Conservation (phyloP, 768 basidiomycete species). For the Obba rivulosa region DNA sequence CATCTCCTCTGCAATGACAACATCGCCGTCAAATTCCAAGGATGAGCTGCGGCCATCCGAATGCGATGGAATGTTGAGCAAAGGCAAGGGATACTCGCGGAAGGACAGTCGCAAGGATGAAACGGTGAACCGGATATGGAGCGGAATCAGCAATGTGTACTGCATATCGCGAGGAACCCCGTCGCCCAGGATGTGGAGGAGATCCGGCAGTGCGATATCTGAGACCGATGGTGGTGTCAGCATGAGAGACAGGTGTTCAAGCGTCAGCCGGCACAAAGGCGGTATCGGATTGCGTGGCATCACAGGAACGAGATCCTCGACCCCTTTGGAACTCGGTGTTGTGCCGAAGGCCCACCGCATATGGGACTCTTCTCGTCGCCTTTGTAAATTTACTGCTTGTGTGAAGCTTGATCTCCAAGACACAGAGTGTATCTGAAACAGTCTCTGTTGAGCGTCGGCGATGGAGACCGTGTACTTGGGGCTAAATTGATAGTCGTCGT, state of each 20-base stretch:
- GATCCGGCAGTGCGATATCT: conserved; percentile 47
- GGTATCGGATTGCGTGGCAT: conserved; percentile 33
- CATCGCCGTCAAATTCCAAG: conserved; percentile 66
- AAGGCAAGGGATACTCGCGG: conserved; percentile 85
- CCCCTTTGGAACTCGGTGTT: conserved; percentile 11
- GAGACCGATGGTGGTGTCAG: conserved; percentile 63
- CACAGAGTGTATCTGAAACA: conserved; percentile 64
- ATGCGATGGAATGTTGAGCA: conserved; percentile 65
- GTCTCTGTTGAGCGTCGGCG: conserved; percentile 63
- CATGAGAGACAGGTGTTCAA: conserved; percentile 54
- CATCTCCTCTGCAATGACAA: conserved; percentile 87
- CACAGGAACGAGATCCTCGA: conserved; percentile 39
- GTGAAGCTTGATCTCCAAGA: conserved; percentile 51
- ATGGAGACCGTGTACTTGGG: conserved; percentile 62
- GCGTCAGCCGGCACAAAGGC: conserved; percentile 65
- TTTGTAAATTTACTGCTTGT: conserved; percentile 40
- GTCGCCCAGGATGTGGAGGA: conserved; percentile 59
- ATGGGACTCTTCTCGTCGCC: conserved; percentile 10
- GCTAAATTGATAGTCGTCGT: conserved; percentile 58
- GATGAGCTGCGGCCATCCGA: conserved; percentile 33
- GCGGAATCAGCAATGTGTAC: conserved; percentile 77
- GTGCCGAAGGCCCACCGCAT: conserved; percentile 2
- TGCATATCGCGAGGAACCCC: conserved; percentile 64
- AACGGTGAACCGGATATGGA: conserved; percentile 70
- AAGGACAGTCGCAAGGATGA: conserved; percentile 56